Evolutionary conservation across 2,329 filamentous ascomycete genomes (phyloP), one percentile per base, ranked within the genome.

Genomic region (Pseudogymnoascus sp.): DNA sequence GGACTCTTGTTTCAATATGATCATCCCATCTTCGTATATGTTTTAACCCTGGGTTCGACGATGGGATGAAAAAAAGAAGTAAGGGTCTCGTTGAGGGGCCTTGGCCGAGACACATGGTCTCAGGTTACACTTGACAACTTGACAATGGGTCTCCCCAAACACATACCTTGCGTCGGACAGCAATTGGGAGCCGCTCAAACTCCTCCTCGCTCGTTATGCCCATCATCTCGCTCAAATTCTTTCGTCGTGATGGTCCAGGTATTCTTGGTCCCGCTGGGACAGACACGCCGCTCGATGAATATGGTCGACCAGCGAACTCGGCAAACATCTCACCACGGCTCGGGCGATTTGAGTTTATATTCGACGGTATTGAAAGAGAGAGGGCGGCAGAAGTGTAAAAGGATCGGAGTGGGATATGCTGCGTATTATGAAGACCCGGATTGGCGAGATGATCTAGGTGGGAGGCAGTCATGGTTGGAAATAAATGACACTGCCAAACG

Each of bases 151-250:
- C n/a, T 18, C 9, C 35, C 14, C 47, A 47, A 61, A 43, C 59
- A 74, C 77, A 71, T 71, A 81, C 79, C 76, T 81, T 81, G 70
- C 77, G 74, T 65, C 77, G 75, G 20, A 81, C 77, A n/a, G 78
- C 78, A 50, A 78, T 65, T 7, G 79, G 79, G 61, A 81, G 71
- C 38, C 77, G 74, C 65, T 80, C 77, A 67, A 80, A 81, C 66
- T 81, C 79, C 63, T 80, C 78, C 57, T 75, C 72, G 1, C 78
- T 71, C 11, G 70, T 69, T 38, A 67, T 70, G 3, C 70, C 70
- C 6, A 67, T 69, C 57, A 71, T 68, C 18, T 70, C 66, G 62
- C 67, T 69, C 65, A 71, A 67, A 37, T 70, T 68, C 61, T 71
- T 73, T 28, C 59, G 57, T 35, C 57, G 60, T 58, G 57, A 36